Conservation (phyloP, 1,284 basidiomycete species). For the Mycocalia duriaeana region DNA sequence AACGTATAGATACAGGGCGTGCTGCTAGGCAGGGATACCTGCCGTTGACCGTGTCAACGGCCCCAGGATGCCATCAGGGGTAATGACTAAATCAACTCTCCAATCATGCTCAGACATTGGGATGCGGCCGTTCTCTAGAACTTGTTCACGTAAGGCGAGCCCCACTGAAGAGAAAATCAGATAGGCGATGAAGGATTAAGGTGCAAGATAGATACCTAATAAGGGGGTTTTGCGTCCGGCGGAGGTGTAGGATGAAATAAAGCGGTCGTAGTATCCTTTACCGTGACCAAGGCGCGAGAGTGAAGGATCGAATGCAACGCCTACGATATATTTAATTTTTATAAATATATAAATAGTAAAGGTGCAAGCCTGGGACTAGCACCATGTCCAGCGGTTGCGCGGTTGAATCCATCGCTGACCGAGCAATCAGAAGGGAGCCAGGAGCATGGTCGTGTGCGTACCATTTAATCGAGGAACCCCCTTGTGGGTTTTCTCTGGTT, state of each 20-base stretch:
- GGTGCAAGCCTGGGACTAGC: slow-evolving; percentile 56
- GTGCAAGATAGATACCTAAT: slow-evolving; percentile 40
- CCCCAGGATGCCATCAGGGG: slow-evolving; percentile 38
- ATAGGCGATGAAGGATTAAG: neutral
- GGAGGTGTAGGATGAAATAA: slow-evolving; percentile 51
- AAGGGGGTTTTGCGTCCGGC: slow-evolving; percentile 39
- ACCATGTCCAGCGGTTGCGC: slow-evolving; percentile 56
- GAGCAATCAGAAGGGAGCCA: slow-evolving; percentile 2
- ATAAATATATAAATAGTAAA: neutral
- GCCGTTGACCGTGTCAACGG: neutral
- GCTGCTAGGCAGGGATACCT: no score
- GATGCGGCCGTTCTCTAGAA: slow-evolving; percentile 48
- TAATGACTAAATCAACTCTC: slow-evolving; percentile 62
- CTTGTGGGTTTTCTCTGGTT: slow-evolving; percentile 48
- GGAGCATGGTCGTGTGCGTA: slow-evolving; percentile 24
- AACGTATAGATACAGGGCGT: no score
- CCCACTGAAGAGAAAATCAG: slow-evolving; percentile 40
- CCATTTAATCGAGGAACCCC: slow-evolving; percentile 44
- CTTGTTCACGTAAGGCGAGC: slow-evolving; percentile 60
- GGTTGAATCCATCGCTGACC: slow-evolving; percentile 38
- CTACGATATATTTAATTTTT: slow-evolving; percentile 30
- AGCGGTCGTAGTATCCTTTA: slow-evolving; percentile 77
- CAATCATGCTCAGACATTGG: slow-evolving; percentile 62
- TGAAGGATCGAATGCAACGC: slow-evolving; percentile 72
- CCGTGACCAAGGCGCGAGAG: slow-evolving; percentile 72